Base-by-base conservation (phyloP, 495 filamentous ascomycete genomes). In the Tetracladium setigerum region DNA sequence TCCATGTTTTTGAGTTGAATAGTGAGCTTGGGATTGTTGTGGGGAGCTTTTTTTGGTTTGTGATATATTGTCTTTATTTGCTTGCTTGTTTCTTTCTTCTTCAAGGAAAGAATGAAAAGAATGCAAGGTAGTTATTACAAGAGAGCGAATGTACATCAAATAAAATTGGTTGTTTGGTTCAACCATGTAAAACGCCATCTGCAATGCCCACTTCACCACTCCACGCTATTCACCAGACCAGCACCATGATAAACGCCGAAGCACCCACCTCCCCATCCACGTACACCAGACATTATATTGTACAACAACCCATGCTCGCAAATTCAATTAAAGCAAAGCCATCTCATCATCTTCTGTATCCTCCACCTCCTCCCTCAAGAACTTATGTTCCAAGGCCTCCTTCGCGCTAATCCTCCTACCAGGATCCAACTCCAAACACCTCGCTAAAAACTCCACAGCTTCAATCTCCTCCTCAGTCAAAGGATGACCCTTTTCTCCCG, bases 361-460 rank as follows among this genome's bases (percentile, higher is more conserved):
- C 6, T 51, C 53, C 14, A 53, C 40, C 24, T 38, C 44, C 19
- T 71, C 50, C 40, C 52, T 60, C 38, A 95, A 59, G 62, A 96
- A 98, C 12, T 87, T 82, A 66, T 95, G 85, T 10, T 70, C 54
- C 50, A 91, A 55, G 4, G 86, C 87, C 55, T 86, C 78, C 49
- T 71, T 70, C 0, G 86, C 87, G 36, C 78, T 85, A 33, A 87
- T 85, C n/a, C 86, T 64, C 59, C 71, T 79, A 16, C 59, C 61
- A 0, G 87, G 83, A 62, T 91, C 84, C 31, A 87, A 62, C 16
- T 89, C 83, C 59, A 91, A 71, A 58, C 82, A 84, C n/a, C 70
- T 54, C 19, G 73, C 66, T 41, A 91, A 55, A 56, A 91, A 88
- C 36, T 72, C 67, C 1, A 86, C 67, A 5, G 83, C 84, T 34